Conservation (phyloP, 768 basidiomycete genomes). For the Kockovaella imperatae region DNA sequence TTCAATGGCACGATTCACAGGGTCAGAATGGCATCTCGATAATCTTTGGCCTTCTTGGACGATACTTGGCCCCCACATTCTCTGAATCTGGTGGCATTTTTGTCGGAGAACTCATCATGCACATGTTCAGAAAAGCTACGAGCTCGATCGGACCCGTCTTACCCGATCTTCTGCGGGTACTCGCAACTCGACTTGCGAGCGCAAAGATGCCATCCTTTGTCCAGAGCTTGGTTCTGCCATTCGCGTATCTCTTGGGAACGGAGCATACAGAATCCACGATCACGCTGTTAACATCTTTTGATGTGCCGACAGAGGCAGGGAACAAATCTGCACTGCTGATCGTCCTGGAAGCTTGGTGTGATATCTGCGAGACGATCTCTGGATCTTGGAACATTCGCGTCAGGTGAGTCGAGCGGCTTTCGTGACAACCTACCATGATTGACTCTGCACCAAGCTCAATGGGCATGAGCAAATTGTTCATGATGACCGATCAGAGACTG, state of each 20-base stretch:
- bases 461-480: slow-evolving; percentile 68
- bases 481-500: slow-evolving; percentile 59
- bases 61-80: slow-evolving; percentile 61
- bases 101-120: slow-evolving; percentile 90
- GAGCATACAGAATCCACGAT: slow-evolving; percentile 70
- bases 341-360: slow-evolving; percentile 86
- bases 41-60: slow-evolving; percentile 67
- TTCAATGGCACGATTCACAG: slow-evolving; percentile 62
- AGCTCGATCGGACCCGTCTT: slow-evolving; percentile 73
- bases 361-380: slow-evolving; percentile 88
- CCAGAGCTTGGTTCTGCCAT: slow-evolving; percentile 82
- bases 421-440: background rate
- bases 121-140: slow-evolving; percentile 76
- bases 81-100: slow-evolving; percentile 89
- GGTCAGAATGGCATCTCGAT: slow-evolving; percentile 69
- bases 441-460: slow-evolving; percentile 51
- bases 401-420: slow-evolving; percentile 45
- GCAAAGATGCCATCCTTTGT: slow-evolving; percentile 87
- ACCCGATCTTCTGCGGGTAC: slow-evolving; percentile 74
- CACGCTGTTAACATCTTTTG: slow-evolving; percentile 62
- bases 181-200: slow-evolving; percentile 68
- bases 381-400: slow-evolving; percentile 88
- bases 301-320: slow-evolving; percentile 48
- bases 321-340: slow-evolving; percentile 61
- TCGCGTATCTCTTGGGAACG: slow-evolving; percentile 83